Base-by-base conservation (phyloP, 2,329 filamentous ascomycete genomes). In the Sclerotinia trifoliorum region DNA sequence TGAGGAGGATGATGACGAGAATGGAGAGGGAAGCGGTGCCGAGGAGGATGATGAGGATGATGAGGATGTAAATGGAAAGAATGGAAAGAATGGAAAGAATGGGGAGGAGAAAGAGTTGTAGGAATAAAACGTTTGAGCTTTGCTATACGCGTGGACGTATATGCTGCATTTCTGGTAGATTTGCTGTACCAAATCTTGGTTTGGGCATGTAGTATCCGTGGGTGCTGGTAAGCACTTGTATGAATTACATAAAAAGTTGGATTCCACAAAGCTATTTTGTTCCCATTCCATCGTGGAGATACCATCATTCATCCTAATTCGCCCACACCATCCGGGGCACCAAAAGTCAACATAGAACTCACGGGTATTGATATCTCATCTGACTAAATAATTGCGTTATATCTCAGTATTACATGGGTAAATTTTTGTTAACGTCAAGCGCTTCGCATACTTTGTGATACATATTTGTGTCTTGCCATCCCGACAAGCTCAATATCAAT, bases 11-110 rank as follows among this genome's bases (percentile, higher is more conserved):
- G 74, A 72, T 44, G 71, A 71, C 7, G 71, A 62, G 1, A 84
- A 83, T 0, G 85, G 84, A 1, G 85, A 71, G 35, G 73, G 68
- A 19, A 74, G 56, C 32, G 74, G 46, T 26, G 72, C 68, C 21
- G 73, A 69, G 8, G 75, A 71, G 11, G 74, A 70, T 8, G 73
- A 73, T 24, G 73, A 71, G 1, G 71, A 69, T 1, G 69, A 70
- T 5, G 73, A 74, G n/a, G 72, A 67, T 11, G 69, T n/a, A 17
- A 42, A 71, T 13, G 70, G 66, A 5, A 70, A 70, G n/a, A 70
- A 70, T 24, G 72, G 65, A n/a, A n/a, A n/a, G n/a, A 42, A 71
- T 13, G 70, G 66, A 5, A 70, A 70, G n/a, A 70, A 70, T 24
- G 72, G 65, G 29, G 69, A 71, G 48, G 67, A 68, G 42, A 67